A percentile compares a stretch with the other conserved stretches of the same genome.
Conservation (phyloP, 2,329 filamentous ascomycete species). For the Paramyrothecium sp. region DNA sequence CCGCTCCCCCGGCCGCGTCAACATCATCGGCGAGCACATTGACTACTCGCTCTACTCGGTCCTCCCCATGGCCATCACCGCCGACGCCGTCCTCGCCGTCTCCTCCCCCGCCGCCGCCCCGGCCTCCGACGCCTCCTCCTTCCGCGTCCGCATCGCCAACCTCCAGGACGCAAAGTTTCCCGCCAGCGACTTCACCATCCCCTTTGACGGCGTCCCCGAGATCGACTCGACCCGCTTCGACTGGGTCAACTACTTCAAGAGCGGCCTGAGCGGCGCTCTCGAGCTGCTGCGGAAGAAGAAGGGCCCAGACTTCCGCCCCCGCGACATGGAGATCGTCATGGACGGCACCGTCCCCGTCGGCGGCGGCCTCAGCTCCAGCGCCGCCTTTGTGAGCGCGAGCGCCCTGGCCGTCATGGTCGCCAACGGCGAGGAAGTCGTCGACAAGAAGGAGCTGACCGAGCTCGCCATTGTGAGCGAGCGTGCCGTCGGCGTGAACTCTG, state of each 20-base stretch:
- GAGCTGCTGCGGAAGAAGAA: conserved; percentile 70
- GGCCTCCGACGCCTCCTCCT: conserved; percentile 49
- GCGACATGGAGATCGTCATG: conserved; percentile 81
- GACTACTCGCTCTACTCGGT: conserved; percentile 98
- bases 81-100: conserved; percentile 87
- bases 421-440: conserved; percentile 73
- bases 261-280: conserved; percentile 79
- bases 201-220: conserved; percentile 59
- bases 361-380: conserved; percentile 89
- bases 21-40: conserved; percentile 99
- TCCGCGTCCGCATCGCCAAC: conserved; percentile 77
- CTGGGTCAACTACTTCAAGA: conserved; percentile 99
- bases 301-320: conserved; percentile 59
- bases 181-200: conserved; percentile 70
- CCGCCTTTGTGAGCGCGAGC: conserved; percentile 88
- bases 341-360: conserved; percentile 91
- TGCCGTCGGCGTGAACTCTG: conserved; percentile 92
- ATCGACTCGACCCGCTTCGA: conserved; percentile 86
- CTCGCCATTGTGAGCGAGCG: conserved; percentile 93
- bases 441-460: conserved; percentile 91
- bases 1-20: conserved; percentile 89
- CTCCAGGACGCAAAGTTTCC: conserved; percentile 74
- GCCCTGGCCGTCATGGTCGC: conserved; percentile 85
- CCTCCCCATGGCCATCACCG: conserved; percentile 90
- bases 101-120: conserved; percentile 48